These are phyloP conservation scores for Thielaviopsis ethacetica DNA, from an alignment of 2,329 filamentous ascomycete species.

Conservation along the genomic window DNA sequence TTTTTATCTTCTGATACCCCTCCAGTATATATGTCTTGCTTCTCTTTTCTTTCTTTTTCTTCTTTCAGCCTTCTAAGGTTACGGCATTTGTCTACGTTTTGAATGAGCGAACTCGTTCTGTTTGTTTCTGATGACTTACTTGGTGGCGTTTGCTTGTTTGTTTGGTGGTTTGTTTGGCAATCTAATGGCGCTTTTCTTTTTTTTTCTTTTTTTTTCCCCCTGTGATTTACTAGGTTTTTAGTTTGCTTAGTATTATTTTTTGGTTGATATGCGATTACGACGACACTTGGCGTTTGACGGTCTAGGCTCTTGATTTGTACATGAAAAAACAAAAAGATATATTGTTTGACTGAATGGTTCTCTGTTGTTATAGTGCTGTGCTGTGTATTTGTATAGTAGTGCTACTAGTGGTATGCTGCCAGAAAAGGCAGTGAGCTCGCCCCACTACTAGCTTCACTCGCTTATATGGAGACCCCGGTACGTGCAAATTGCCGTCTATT, in stretches of 20 bases:
- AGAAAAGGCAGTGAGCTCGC: not conserved
- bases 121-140: not conserved
- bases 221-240: not conserved
- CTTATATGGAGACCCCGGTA: conserved; percentile 1
- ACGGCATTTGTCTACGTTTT: not conserved
- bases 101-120: not conserved
- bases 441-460: not conserved
- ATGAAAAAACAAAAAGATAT: not conserved
- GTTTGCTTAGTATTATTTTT: not conserved
- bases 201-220: not conserved
- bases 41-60: not conserved
- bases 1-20: not conserved
- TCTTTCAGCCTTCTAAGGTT: not conserved
- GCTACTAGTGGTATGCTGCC: no score
- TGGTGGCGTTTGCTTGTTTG: not conserved
- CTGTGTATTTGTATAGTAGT: no score
- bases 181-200: not conserved
- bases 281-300: not conserved
- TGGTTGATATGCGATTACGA: not conserved
- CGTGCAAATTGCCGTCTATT: not conserved
- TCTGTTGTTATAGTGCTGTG: no score
- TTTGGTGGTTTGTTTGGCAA: not conserved
- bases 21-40: not conserved
- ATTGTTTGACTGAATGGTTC: not conserved
- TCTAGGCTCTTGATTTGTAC: not conserved